These are phyloP conservation scores for Xylaria telfairii DNA, from an alignment of 495 filamentous ascomycete species.

Conservation along the genomic window DNA sequence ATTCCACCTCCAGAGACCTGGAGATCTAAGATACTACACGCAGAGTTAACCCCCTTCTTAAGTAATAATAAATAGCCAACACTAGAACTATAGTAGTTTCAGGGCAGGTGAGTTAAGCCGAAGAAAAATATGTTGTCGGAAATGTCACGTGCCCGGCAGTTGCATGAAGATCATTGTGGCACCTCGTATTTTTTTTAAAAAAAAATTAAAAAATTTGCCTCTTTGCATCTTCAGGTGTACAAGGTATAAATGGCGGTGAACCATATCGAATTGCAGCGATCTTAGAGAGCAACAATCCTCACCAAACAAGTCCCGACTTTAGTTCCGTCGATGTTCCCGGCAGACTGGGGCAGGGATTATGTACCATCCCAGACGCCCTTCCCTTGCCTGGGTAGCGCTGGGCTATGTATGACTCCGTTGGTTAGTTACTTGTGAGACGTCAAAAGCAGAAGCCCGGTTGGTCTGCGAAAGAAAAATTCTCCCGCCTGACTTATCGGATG, in stretches of 20 bases:
- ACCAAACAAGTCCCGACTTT: neutral
- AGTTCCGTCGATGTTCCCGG: neutral
- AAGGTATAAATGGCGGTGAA: constrained; percentile 1
- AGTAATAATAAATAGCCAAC: neutral
- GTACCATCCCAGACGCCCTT: neutral
- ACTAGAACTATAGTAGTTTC: neutral
- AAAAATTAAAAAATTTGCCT: too few species aligned
- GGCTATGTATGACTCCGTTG: neutral
- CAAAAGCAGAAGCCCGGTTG: neutral
- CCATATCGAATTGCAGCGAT: neutral
- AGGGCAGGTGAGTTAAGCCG: too few species aligned
- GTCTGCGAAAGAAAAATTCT: neutral
- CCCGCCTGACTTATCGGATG: neutral
- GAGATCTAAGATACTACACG: too few species aligned
- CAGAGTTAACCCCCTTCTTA: neutral
- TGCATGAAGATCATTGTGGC: neutral
- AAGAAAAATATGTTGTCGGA: constrained; percentile 7
- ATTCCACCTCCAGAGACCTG: neutral
- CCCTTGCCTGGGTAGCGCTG: neutral
- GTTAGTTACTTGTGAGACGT: neutral
- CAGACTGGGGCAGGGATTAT: neutral
- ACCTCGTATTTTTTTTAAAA: constrained; percentile 9
- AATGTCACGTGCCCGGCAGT: neutral
- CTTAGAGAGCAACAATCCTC: neutral
- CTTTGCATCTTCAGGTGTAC: neutral